phyloP scores from a whole-genome alignment of 768 basidiomycete genomes.

The Cytidiella melzeri region DNA sequence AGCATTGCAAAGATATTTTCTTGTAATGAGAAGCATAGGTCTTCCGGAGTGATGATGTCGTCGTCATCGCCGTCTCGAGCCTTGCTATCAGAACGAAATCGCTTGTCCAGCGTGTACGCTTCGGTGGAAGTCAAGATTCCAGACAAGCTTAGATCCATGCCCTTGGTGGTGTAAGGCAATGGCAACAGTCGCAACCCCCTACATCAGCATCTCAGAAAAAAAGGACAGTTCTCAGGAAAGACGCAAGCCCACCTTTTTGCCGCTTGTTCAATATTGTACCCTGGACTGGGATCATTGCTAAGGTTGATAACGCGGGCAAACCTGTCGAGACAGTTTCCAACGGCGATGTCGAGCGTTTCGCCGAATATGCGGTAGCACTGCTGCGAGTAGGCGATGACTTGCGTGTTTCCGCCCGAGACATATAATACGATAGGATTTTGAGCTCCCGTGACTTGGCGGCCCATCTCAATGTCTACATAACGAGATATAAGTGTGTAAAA shows the following conservation, averaged over 20 bases:
- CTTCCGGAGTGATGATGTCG: constrained; percentile 88
- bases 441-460: constrained; percentile 89
- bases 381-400: constrained; percentile 97
- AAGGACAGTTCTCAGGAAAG: neutral
- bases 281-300: constrained; percentile 93
- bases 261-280: constrained; percentile 95
- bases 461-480: constrained; percentile 92
- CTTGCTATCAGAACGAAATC: constrained; percentile 50
- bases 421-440: constrained; percentile 95
- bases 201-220: neutral
- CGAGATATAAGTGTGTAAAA: neutral
- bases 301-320: constrained; percentile 93
- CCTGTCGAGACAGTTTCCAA: constrained; percentile 96
- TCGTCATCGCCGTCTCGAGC: constrained; percentile 35
- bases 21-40: constrained; percentile 94
- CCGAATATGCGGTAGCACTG: constrained; percentile 98
- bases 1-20: constrained; percentile 98
- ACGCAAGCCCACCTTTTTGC: constrained; percentile 32
- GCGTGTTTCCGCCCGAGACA: constrained; percentile 98
- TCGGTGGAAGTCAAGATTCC: constrained; percentile 88
- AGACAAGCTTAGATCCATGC: constrained; percentile 97
- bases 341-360: constrained; percentile 98
- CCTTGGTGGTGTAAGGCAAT: constrained; percentile 94
- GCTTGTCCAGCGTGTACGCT: constrained; percentile 80
- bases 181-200: constrained; percentile 81